Conservation (phyloP, 2,329 filamentous ascomycete species). For the Seiridium unicorne region DNA sequence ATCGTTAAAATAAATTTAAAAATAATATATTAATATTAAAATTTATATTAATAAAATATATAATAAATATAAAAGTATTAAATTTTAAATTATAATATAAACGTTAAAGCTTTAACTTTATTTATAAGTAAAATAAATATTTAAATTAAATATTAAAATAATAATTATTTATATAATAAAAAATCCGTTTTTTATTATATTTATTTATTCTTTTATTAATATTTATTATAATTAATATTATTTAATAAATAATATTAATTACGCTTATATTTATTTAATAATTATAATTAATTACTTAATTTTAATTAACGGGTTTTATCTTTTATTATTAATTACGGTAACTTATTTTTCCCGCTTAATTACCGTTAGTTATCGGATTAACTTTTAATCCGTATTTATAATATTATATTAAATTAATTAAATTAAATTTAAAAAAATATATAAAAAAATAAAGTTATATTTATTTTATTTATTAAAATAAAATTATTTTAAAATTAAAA, state of each 20-base stretch:
- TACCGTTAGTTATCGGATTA: too few relatives aligned
- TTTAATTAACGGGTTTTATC: too few relatives aligned
- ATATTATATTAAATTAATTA: too few relatives aligned
- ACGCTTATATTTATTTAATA: background rate
- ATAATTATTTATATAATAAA: constrained; percentile 2
- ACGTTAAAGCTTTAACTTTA: background rate
- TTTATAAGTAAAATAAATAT: background rate
- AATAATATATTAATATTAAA: background rate
- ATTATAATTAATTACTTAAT: too few relatives aligned
- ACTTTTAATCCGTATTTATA: too few relatives aligned
- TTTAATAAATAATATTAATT: background rate
- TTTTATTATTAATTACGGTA: too few relatives aligned
- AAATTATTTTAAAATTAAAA: too few relatives aligned
- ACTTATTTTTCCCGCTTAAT: too few relatives aligned
- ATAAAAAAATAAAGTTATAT: too few relatives aligned
- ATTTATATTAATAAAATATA: background rate
- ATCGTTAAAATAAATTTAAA: background rate
- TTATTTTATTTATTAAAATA: too few relatives aligned
- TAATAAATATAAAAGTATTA: background rate
- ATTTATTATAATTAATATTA: background rate
- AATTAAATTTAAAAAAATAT: too few relatives aligned
- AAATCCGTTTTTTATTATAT: background rate
- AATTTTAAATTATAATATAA: too few relatives aligned
- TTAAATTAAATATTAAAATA: background rate
- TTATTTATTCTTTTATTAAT: constrained; percentile 6